Conservation (phyloP, 768 basidiomycete genomes). For the Podaxis pistillaris region DNA sequence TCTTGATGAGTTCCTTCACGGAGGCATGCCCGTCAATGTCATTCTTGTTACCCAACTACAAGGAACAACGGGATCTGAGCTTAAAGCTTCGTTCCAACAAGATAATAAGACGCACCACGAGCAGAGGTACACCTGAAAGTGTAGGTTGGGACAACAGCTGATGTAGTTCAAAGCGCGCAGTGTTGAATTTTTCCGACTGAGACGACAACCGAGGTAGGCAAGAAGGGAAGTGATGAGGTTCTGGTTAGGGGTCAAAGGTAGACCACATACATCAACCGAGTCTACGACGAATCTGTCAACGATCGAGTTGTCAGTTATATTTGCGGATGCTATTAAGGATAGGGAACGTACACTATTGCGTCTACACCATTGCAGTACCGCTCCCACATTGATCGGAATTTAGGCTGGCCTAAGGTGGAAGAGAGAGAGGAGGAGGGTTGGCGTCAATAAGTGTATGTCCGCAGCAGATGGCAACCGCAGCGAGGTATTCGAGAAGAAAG, state of each 20-base stretch:
- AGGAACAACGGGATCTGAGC: not conserved
- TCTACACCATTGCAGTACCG: slow-evolving; percentile 92
- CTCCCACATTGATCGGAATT: slow-evolving; percentile 95
- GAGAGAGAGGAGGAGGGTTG: not conserved
- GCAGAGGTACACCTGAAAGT: slow-evolving; percentile 70
- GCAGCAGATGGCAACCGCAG: not conserved
- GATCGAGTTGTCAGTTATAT: not conserved
- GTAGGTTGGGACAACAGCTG: slow-evolving; percentile 68
- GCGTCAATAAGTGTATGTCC: not conserved
- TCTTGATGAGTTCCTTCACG: slow-evolving; percentile 81
- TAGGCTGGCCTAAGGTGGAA: slow-evolving; percentile 71
- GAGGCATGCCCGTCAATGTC: slow-evolving; percentile 74
- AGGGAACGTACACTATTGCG: slow-evolving; percentile 72
- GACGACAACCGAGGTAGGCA: not conserved
- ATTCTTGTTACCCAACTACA: slow-evolving; percentile 89
- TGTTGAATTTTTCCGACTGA: slow-evolving; percentile 79
- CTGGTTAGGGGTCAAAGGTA: not conserved
- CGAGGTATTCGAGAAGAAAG: not conserved
- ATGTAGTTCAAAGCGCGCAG: slow-evolving; percentile 82
- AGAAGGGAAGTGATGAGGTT: not conserved
- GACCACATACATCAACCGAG: slow-evolving; percentile 72
- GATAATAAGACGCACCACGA: slow-evolving; percentile 59
- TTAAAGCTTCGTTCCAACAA: not conserved
- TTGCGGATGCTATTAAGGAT: not conserved
- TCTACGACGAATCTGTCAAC: slow-evolving; percentile 83